phyloP scores from a whole-genome alignment of 75 land plant genomes.

The Selaginella tamariscina region DNA sequence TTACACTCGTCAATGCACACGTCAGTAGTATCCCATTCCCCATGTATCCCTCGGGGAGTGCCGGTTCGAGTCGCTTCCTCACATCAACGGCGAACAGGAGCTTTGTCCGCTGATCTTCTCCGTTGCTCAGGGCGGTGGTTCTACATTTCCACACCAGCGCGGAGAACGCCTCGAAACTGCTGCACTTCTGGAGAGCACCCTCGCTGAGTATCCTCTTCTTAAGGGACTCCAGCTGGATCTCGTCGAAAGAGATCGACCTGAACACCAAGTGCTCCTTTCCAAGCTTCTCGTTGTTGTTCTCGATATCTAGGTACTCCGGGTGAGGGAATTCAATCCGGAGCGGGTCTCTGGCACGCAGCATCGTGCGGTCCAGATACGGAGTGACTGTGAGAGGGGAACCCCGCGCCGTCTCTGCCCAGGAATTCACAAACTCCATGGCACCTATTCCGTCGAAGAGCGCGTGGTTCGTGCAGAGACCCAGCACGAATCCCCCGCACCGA shows the following conservation, averaged over 20 bases:
- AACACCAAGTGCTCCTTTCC: conserved; percentile 28
- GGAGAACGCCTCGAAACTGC: conserved; percentile 70
- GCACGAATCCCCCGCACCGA: conserved; percentile 64
- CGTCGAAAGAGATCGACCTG: conserved; percentile 41
- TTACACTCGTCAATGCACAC: conserved; percentile 34
- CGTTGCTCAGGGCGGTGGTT: conserved; percentile 27
- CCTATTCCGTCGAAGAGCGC: conserved; percentile 75
- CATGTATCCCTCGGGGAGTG: conserved; percentile 55
- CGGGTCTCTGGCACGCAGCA: conserved; percentile 38
- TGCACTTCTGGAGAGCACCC: conserved; percentile 39
- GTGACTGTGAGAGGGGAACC: conserved; percentile 43
- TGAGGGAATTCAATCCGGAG: conserved; percentile 45
- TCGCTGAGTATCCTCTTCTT: conserved; percentile 44
- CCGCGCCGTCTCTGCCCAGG: conserved; percentile 73
- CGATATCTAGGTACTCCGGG: conserved; percentile 54
- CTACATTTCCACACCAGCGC: conserved; percentile 65
- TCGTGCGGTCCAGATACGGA: conserved; percentile 45
- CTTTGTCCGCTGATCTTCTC: conserved; percentile 44
- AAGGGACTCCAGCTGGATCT: conserved; percentile 36
- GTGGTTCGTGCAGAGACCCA: conserved; percentile 74
- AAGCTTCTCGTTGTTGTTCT: conserved; percentile 29
- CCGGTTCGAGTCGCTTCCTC: conserved; percentile 47
- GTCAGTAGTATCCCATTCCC: conserved; percentile 82
- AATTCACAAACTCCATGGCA: conserved; percentile 48
- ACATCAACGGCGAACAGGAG: conserved; percentile 85